phyloP scores from a whole-genome alignment of 2,329 filamentous ascomycete species.

The Penicillium sp. region DNA sequence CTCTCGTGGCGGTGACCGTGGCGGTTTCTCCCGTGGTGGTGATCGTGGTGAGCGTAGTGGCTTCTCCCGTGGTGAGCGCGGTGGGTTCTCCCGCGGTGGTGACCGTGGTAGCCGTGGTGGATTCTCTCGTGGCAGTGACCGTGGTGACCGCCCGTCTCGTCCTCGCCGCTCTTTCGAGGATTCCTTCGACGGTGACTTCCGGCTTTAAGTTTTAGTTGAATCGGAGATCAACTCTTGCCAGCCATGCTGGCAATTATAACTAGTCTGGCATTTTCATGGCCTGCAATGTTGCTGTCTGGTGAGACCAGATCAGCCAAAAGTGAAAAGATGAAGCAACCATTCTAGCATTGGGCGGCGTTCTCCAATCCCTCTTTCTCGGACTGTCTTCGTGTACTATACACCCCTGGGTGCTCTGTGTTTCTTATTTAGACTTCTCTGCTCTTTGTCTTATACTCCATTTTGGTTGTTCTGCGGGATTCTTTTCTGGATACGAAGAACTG shows the following conservation, averaged over 20 bases:
- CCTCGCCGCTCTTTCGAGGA: slow-evolving; percentile 1
- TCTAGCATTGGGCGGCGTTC: slow-evolving; percentile 30
- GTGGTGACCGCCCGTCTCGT: slow-evolving; percentile 2
- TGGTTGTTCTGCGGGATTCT: slow-evolving; percentile 4
- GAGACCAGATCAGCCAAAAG: slow-evolving; percentile 3
- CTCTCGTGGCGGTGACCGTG: background rate
- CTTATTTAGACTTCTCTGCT: slow-evolving; percentile 20
- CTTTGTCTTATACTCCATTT: slow-evolving; percentile 15
- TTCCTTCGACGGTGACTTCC: slow-evolving; percentile 1
- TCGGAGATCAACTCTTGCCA: background rate
- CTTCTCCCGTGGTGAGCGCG: background rate
- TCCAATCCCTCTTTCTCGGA: slow-evolving; percentile 10
- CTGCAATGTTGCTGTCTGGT: background rate
- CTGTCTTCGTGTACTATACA: slow-evolving; percentile 17
- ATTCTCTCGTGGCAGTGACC: slow-evolving; percentile 8
- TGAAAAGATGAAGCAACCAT: slow-evolving; percentile 15
- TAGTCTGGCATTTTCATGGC: background rate
- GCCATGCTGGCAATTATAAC: background rate
- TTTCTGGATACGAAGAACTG: slow-evolving; percentile 6
- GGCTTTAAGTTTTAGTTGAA: slow-evolving; percentile 5
- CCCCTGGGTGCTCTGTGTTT: slow-evolving; percentile 9
- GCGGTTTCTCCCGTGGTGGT: slow-evolving; percentile 1
- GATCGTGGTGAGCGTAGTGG: slow-evolving; percentile 2
- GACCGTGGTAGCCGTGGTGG: background rate
- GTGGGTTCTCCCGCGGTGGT: background rate